Base-by-base conservation (phyloP, 2,329 filamentous ascomycete genomes). In the Aspergillus felis region DNA sequence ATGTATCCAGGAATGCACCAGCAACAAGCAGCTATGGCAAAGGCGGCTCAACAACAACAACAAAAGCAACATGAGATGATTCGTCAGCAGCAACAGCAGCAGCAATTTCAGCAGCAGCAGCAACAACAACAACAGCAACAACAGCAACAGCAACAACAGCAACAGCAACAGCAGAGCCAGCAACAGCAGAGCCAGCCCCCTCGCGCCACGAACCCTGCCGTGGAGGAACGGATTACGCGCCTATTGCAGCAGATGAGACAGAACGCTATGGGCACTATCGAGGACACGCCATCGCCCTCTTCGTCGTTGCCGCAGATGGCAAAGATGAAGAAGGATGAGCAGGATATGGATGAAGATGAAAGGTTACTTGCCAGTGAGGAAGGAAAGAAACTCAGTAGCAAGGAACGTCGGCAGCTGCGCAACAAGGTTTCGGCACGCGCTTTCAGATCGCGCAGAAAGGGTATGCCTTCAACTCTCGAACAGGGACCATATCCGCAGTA, bases 271-370 rank as follows among this genome's bases (percentile, higher is more conserved):
- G 76, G 79, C 6, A 78, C 81, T 4, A 76, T 79, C 27, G 80
- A 84, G 51, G 80, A 83, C 27, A 76, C 68, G 35, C 69, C 71
- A 1, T 65, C 64, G 7, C 67, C 67, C 14, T 67, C 72, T 50
- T 67, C 72, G 50, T 65, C 68, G 12, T 74, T 87, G n/a, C 81
- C 86, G 56, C 88, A 91, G 71, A 84, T 91, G 66, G 81, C 88
- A 51, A 88, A 87, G 62, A 78, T 84, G 61, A 92, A 88, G 82
- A 97, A 97, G 82, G 92, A 97, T 48, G 92, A 97, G 68, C 92
- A 97, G 61, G 93, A 97, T 54, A 97, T 99, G 93, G 94, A 99
- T 67, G 93, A 97, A 74, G 94, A 97, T 68, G 94, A 97, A 81
- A 85, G 91, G 64, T 82, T 97, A 9, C 82, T 97, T 50, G 91